A percentile compares a stretch with the other conserved stretches of the same genome.
Evolutionary conservation across 2,329 filamentous ascomycete species (phyloP).

Genomic region (Calonectria hawksworthii): DNA sequence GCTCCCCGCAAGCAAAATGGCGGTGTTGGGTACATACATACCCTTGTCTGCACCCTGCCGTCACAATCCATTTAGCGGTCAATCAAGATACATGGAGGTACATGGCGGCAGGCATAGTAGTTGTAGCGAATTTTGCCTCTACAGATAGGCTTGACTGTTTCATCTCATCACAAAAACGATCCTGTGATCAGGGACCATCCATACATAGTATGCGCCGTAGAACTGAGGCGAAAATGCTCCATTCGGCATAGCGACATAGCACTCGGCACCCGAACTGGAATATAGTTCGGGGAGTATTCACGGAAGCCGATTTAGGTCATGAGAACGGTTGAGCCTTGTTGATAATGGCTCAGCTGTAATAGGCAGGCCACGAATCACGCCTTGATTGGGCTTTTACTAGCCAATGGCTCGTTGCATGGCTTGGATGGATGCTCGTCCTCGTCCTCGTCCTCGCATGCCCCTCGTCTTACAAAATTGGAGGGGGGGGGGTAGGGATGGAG

Average conservation of each 20-base stretch:
- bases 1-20: not conserved
- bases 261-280: slow-evolving; percentile 2
- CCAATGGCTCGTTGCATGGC: not conserved
- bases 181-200: not conserved
- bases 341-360: not conserved
- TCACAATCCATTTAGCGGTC: not conserved
- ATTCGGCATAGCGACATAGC: not conserved
- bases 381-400: not conserved
- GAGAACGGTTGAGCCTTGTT: not conserved
- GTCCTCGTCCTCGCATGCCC: not conserved
- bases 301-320: slow-evolving; percentile 7
- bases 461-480: not conserved
- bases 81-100: not conserved
- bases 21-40: not conserved
- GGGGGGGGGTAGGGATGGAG: not conserved
- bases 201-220: not conserved
- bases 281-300: not conserved
- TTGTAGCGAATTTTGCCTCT: not conserved
- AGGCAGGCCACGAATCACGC: not conserved
- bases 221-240: not conserved
- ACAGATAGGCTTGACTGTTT: not conserved
- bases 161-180: not conserved
- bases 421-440: not conserved
- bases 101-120: not conserved
- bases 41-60: not conserved